Conservation (phyloP, 2,329 filamentous ascomycete genomes). For the Fusarium praegraminearum region DNA sequence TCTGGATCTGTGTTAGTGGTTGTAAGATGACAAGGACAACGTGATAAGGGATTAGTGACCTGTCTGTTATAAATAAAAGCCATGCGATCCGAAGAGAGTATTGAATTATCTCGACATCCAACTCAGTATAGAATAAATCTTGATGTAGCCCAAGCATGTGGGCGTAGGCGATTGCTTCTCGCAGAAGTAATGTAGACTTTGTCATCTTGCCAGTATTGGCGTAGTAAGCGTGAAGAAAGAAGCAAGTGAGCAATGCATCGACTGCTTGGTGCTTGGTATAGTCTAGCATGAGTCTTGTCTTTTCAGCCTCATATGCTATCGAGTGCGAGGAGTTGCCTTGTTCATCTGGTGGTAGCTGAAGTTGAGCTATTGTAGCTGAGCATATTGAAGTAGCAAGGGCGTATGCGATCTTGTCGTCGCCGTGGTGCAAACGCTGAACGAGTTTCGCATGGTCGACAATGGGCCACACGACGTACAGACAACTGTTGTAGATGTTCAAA, state of each 20-base stretch:
- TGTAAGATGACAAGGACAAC: fast-evolving
- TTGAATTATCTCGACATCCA: neutral
- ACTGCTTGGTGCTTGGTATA: constrained; percentile 13
- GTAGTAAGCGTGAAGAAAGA: constrained; percentile 31
- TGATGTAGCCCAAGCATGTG: constrained; percentile 29
- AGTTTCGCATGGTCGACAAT: constrained; percentile 11
- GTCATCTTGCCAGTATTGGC: constrained; percentile 17
- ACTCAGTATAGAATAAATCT: constrained; percentile 17
- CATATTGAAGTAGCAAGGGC: constrained; percentile 20
- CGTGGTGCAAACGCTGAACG: neutral
- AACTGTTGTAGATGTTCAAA: constrained; percentile 13
- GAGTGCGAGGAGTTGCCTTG: neutral
- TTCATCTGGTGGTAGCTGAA: constrained; percentile 2
- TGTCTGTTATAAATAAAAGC: constrained; percentile 27
- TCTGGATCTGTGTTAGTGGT: neutral
- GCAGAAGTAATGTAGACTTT: constrained; percentile 22
- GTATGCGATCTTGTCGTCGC: constrained; percentile 16
- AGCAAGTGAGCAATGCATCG: constrained; percentile 20
- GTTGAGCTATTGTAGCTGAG: constrained; percentile 26
- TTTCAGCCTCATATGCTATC: constrained; percentile 14
- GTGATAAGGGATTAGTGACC: neutral
- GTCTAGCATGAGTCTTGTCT: constrained; percentile 21
- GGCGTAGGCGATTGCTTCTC: constrained; percentile 24
- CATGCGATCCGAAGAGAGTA: constrained; percentile 29
- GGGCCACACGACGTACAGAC: constrained; percentile 22